Evolutionary conservation across 352 stramenopile species (phyloP), one percentile per base, ranked within the genome.

Genomic region (Phytophthora sansomeana): DNA sequence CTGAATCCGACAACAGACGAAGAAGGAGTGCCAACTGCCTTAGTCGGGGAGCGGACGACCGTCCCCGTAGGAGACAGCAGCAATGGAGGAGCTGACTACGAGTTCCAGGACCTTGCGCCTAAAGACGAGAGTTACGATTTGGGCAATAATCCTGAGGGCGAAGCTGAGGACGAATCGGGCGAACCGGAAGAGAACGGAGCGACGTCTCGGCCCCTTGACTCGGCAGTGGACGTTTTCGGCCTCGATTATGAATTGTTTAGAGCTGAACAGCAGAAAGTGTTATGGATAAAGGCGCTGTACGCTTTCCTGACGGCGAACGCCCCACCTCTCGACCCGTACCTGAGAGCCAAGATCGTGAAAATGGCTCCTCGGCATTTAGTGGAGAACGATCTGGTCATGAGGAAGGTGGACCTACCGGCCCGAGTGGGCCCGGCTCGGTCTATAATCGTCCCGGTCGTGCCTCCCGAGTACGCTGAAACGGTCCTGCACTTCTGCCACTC

Each of bases 401-500:
- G 43, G 2, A 16, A 8, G 1, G 44, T 63, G 17, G 3, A 42
- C 2, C n/a, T 63, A 8, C 33, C 30, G 0, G 43, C 44, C n/a
- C 43, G 33, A 2, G 44, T 39, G 0, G 43, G 55, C 1, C 54
- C 9, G 1, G 54, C 54, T 17, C 41, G 17, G 11, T 38, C 41
- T 3, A 1, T 53, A 11, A 42, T 6, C 3, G 54, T 54, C 6
- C 54, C 54, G 4, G 42, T 47, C 3, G 21, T 62, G 0, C 30
- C 54, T 0, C 0, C 28, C 5, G 1, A 14, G 11, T 62, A 47
- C 14, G 16, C 54, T 1, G 54, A 53, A 4, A 62, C 42, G 1
- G 54, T 62, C 0, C 43, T 62, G 9, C 54, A 54, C 10, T 54
- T 41, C 30, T 62, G 54, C 26, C 42, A 62, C 21, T n/a, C 9